Percentiles rank a stretch among this genome's conserved stretches.
Conservation (phyloP, 352 stramenopile species). For the Phytopythium helicoides region DNA sequence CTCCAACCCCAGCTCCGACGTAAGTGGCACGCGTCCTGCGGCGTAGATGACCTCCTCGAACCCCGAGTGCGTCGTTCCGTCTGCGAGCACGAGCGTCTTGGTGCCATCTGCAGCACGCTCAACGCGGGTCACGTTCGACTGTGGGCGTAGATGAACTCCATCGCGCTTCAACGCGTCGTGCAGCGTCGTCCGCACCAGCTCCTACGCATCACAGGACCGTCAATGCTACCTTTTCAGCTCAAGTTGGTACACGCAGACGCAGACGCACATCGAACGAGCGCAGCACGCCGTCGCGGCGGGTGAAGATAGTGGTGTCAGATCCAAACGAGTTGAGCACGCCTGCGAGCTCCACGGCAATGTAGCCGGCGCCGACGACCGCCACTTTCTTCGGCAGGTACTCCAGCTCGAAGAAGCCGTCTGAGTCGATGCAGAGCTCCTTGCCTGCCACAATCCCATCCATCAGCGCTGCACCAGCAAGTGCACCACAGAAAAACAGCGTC, state of each 20-base stretch:
- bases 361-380: conserved; percentile 96
- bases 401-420: conserved; percentile 97
- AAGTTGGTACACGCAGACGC: background rate
- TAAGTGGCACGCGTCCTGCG: conserved; percentile 45
- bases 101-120: conserved; percentile 39
- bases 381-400: conserved; percentile 90
- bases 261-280: conserved; percentile 83
- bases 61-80: conserved; percentile 32
- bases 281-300: conserved; percentile 82
- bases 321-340: conserved; percentile 94
- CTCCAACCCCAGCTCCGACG: conserved; percentile 64
- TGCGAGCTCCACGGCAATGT: conserved; percentile 98
- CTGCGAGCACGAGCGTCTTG: conserved; percentile 49
- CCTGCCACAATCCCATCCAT: conserved; percentile 23
- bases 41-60: conserved; percentile 92
- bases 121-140: conserved; percentile 43
- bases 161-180: conserved; percentile 58
- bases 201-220: too few species aligned
- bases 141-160: conserved; percentile 42
- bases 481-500: too few species aligned
- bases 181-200: conserved; percentile 46
- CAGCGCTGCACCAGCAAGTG: background rate
- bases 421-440: conserved; percentile 93
- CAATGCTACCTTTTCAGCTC: too few species aligned
- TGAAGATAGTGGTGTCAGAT: conserved; percentile 89